A percentile compares a stretch with the other conserved stretches of the same genome.
Conservation (phyloP, 2,329 filamentous ascomycete genomes). For the Aspergillus sp. region DNA sequence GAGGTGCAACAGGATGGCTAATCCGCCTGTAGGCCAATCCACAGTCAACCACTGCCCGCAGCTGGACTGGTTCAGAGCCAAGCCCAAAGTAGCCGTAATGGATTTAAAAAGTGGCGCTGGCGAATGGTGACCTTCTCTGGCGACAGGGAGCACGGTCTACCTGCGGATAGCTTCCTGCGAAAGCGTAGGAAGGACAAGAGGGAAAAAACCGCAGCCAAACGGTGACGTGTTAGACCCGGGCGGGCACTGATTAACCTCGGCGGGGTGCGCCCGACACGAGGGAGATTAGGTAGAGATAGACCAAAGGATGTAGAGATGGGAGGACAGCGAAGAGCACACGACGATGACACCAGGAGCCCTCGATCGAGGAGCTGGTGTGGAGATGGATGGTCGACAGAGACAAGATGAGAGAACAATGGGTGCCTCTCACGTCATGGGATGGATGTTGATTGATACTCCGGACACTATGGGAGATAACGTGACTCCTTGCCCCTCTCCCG, state of each 20-base stretch:
- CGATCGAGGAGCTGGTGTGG: background rate
- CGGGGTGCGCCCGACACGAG: slow-evolving; percentile 1
- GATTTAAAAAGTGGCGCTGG: no score
- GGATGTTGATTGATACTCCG: background rate
- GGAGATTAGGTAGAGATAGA: background rate
- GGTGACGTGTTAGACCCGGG: slow-evolving; percentile 17
- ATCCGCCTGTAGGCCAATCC: background rate
- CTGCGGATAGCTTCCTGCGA: background rate
- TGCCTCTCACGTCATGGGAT: slow-evolving; percentile 18
- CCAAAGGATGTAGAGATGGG: background rate
- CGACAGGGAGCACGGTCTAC: background rate
- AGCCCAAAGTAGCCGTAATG: no score
- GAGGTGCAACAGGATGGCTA: background rate
- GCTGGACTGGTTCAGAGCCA: no score
- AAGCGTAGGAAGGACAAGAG: background rate
- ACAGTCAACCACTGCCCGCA: background rate
- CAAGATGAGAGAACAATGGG: background rate
- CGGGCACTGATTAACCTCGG: slow-evolving; percentile 4
- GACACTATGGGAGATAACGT: slow-evolving; percentile 8
- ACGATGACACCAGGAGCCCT: background rate
- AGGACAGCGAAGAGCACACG: background rate
- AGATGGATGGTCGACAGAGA: background rate
- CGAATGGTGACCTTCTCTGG: no score
- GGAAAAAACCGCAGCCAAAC: background rate
- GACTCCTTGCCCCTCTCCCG: slow-evolving; percentile 20